Evolutionary conservation across 768 basidiomycete genomes (phyloP).

Genomic region (Hydnum rufescens): DNA sequence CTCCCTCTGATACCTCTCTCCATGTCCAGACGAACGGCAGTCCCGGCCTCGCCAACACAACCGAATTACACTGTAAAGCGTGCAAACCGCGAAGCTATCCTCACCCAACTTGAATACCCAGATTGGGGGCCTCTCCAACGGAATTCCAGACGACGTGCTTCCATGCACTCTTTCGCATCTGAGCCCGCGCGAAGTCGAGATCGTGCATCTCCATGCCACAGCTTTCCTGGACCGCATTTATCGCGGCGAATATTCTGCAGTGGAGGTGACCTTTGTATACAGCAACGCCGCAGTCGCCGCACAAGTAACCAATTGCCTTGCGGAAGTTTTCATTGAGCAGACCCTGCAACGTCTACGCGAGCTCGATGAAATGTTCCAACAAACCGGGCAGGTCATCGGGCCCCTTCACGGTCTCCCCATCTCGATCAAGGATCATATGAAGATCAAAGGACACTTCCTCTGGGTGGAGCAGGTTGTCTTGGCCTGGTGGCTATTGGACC

Average conservation of each 20-base stretch:
- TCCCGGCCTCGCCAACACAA: background rate
- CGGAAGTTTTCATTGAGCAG: constrained; percentile 34
- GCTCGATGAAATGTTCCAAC: constrained; percentile 27
- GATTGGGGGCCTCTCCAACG: background rate
- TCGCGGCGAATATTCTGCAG: constrained; percentile 19
- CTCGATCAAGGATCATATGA: constrained; percentile 25
- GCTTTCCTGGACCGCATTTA: constrained; percentile 17
- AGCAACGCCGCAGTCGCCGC: constrained; percentile 20
- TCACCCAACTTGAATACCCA: background rate
- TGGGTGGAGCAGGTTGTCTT: too few relatives aligned
- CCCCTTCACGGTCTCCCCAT: constrained; percentile 14
- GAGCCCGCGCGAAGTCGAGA: constrained; percentile 16
- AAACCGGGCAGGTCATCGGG: constrained; percentile 21
- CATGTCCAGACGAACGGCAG: background rate
- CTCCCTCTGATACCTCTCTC: too few relatives aligned
- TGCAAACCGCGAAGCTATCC: background rate
- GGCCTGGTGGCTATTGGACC: too few relatives aligned
- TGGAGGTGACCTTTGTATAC: constrained; percentile 22
- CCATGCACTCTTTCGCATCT: constrained; percentile 7
- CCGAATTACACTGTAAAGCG: background rate
- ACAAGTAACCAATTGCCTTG: constrained; percentile 18
- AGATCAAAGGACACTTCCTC: constrained; percentile 26
- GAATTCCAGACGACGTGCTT: background rate
- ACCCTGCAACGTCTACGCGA: constrained; percentile 22
- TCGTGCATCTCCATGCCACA: constrained; percentile 22